A percentile compares a stretch with the other conserved stretches of the same genome.
These are phyloP conservation scores for Grosmannia serpens DNA, from an alignment of 2,329 filamentous ascomycete species.

Conservation along the genomic window DNA sequence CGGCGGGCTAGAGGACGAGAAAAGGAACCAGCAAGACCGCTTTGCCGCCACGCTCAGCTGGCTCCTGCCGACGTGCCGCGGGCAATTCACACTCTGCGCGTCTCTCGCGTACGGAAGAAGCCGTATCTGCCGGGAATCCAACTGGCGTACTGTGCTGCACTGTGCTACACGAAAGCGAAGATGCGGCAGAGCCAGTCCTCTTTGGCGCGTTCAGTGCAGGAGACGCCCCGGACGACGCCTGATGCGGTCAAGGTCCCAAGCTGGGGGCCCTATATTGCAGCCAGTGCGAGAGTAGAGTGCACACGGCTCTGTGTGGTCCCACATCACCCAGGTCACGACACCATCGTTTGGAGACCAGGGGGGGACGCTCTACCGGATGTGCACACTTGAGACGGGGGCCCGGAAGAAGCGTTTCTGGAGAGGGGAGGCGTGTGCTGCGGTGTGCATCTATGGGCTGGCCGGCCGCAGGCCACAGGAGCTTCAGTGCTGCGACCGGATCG, in stretches of 20 bases:
- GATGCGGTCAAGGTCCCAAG: neutral
- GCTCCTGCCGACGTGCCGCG: too few species aligned
- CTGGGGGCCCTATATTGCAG: too few species aligned
- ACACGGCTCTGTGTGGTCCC: slow-evolving; percentile 3
- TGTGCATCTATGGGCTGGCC: too few species aligned
- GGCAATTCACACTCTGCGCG: neutral
- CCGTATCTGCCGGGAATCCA: too few species aligned
- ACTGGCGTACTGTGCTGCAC: too few species aligned
- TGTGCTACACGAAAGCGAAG: too few species aligned
- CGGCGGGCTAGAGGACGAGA: too few species aligned
- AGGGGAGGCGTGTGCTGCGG: slow-evolving; percentile 17
- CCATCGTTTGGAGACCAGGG: slow-evolving; percentile 23
- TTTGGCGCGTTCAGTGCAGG: neutral
- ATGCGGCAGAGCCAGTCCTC: too few species aligned
- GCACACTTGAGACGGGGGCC: slow-evolving; percentile 9
- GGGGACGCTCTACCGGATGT: neutral
- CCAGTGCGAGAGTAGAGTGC: too few species aligned
- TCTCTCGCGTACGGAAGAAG: too few species aligned
- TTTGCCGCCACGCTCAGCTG: neutral
- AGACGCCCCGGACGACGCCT: too few species aligned
- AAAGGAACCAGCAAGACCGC: neutral
- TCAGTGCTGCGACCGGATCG: slow-evolving; percentile 34
- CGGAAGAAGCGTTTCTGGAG: slow-evolving; percentile 7
- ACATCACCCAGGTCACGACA: slow-evolving; percentile 17
- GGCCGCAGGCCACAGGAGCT: slow-evolving; percentile 10